A percentile compares a stretch with the other conserved stretches of the same genome.
These are phyloP conservation scores for Schizothecium vesticola DNA, from an alignment of 495 filamentous ascomycete genomes.

Conservation along the genomic window DNA sequence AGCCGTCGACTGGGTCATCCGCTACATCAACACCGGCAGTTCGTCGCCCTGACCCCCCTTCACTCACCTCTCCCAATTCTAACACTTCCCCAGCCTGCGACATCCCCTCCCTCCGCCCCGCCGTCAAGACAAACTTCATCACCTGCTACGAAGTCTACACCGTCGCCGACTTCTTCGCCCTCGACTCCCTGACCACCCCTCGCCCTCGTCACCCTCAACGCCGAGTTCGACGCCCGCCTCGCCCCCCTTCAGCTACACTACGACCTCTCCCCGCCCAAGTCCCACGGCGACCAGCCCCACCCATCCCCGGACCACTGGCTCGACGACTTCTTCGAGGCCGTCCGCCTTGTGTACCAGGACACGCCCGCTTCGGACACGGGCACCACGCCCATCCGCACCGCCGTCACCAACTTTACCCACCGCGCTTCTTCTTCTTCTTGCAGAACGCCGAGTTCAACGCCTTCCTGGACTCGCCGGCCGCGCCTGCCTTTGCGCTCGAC, in stretches of 20 bases:
- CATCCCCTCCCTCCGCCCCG: slow-evolving; percentile 10
- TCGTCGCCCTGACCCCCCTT: not conserved
- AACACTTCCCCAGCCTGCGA: slow-evolving; percentile 14
- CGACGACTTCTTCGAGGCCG: slow-evolving; percentile 22
- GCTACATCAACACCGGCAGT: slow-evolving; percentile 28
- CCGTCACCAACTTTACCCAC: slow-evolving; percentile 18
- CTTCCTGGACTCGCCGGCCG: slow-evolving; percentile 17
- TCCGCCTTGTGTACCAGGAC: slow-evolving; percentile 20
- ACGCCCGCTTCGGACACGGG: not conserved
- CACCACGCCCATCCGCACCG: slow-evolving; percentile 7
- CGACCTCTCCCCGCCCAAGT: slow-evolving; percentile 9
- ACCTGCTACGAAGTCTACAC: slow-evolving; percentile 24
- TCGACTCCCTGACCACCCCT: slow-evolving; percentile 16
- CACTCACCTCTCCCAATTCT: not conserved
- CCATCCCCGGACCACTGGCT: slow-evolving; percentile 17
- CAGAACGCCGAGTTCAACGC: slow-evolving; percentile 13
- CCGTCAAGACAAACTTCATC: slow-evolving; percentile 18
- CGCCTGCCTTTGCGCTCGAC: slow-evolving; percentile 16
- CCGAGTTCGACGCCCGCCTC: slow-evolving; percentile 19
- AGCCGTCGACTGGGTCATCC: slow-evolving; percentile 18
- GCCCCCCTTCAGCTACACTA: slow-evolving; percentile 15
- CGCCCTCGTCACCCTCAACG: slow-evolving; percentile 15
- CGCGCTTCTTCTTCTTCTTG: slow-evolving; percentile 19
- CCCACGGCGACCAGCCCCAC: slow-evolving; percentile 13
- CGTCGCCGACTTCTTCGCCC: slow-evolving; percentile 24